Evolutionary conservation across 495 filamentous ascomycete genomes (phyloP), one percentile per base, ranked within the genome.

Genomic region (Viridothelium virens): DNA sequence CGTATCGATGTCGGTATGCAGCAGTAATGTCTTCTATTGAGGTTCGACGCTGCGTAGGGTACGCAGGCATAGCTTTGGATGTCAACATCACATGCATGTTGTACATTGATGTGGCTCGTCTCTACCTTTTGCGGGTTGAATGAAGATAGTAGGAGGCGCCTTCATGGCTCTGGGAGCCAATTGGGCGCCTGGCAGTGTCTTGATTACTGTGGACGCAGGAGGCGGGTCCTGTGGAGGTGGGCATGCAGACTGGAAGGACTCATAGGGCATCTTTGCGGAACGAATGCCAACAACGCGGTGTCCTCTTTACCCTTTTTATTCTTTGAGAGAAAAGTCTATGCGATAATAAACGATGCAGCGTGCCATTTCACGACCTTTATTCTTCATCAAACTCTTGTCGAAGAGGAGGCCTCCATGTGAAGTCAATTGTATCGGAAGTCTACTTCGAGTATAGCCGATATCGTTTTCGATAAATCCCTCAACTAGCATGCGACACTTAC

Each of bases 1-100:
- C 53, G 53, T 59, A 59, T 59, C 53, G 53, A 18, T 36, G 53
- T 6, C 53, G 53, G 31, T 59, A 59, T 18, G 53, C 53, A 7
- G 53, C 53, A 59, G 53, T 59, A 18, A 59, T 7, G 53, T 59
- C 53, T 14, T 18, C 53, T 31, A 59, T 18, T 59, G 53, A 59
- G 3, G 53, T 34, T 7, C 36, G 53, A 5, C 25, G 36, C 5
- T 11, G 53, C 6, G 18, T 3, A 10, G 25, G 53, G 31, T 18
- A 34, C 25, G 53, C 31, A 10, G 18, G 14, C 7, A 59, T 4
- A 18, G 53, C 53, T 59, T 34, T 18, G 53, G 14, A 7, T 59
- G 31, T 36, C 7, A 36, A 31, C 6, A 7, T 34, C 36, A 34
- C 7, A 36, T 14, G 0, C n/a, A 59, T 36, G 7, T 14, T 7